Evolutionary conservation across 305 asterid species (phyloP).

Genomic region (Fraxinus paxiana): DNA sequence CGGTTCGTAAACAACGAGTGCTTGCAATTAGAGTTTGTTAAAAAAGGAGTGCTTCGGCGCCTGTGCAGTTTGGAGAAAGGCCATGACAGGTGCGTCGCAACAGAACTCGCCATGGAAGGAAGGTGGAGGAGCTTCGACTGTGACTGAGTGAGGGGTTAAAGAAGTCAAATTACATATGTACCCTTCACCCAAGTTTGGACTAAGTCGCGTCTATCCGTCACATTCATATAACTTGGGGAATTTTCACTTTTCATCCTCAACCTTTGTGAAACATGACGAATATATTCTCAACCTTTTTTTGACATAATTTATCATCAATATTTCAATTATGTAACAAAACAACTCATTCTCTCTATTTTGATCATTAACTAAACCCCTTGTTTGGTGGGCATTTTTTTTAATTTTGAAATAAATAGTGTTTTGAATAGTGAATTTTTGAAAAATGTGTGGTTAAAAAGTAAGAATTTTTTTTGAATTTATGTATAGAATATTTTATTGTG

Average conservation of each 20-base stretch:
- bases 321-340: no score
- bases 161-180: constrained; percentile 18
- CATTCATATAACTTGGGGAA: not conserved
- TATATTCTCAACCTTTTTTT: not conserved
- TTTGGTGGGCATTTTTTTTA: not conserved
- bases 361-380: not conserved
- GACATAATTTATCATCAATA: not conserved
- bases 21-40: constrained; percentile 18
- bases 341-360: not conserved
- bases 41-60: constrained; percentile 2
- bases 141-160: constrained; percentile 15
- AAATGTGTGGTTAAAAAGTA: no score
- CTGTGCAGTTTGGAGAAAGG: constrained; percentile 26
- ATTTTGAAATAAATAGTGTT: no score
- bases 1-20: constrained; percentile 3
- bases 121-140: not conserved
- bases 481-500: no score
- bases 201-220: not conserved
- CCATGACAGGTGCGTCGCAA: constrained; percentile 42
- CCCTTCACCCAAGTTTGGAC: not conserved
- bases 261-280: not conserved
- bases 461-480: no score
- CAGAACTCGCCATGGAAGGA: constrained; percentile 39
- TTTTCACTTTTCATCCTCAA: not conserved
- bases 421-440: not conserved